A percentile compares a stretch with the other conserved stretches of the same genome.
Conservation (phyloP, 495 filamentous ascomycete genomes). For the Penicilliopsis zonata region DNA sequence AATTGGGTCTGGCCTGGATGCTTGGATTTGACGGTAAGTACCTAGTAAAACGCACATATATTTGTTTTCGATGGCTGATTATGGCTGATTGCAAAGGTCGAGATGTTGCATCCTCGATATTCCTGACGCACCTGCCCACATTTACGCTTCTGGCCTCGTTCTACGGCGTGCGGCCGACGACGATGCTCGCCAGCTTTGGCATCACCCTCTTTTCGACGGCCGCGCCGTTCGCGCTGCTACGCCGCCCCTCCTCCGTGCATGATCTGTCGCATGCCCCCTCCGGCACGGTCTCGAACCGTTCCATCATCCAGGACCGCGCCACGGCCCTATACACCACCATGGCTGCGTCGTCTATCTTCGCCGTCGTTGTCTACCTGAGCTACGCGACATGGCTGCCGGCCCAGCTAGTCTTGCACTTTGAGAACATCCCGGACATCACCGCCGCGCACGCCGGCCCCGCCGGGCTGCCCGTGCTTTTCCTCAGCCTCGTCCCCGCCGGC, state of each 20-base stretch:
- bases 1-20: constrained; percentile 60
- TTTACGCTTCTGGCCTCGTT: constrained; percentile 60
- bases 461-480: constrained; percentile 31
- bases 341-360: constrained; percentile 56
- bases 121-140: constrained; percentile 59
- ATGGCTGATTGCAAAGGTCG: constrained; percentile 31
- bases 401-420: constrained; percentile 58
- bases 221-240: constrained; percentile 60
- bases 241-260: constrained; percentile 50
- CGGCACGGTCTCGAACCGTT: constrained; percentile 44
- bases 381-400: constrained; percentile 53
- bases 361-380: constrained; percentile 48
- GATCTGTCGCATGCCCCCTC: constrained; percentile 34
- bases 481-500: constrained; percentile 50
- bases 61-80: no score
- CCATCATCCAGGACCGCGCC: constrained; percentile 52
- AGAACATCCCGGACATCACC: constrained; percentile 49
- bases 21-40: constrained; percentile 55
- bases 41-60: no score
- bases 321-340: constrained; percentile 52
- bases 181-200: constrained; percentile 40
- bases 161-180: constrained; percentile 51
- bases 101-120: constrained; percentile 55
- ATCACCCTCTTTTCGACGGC: constrained; percentile 56
- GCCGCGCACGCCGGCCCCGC: constrained; percentile 45